These are phyloP conservation scores for Pleoardoris graminearum DNA, from an alignment of 2,329 filamentous ascomycete genomes.

Conservation along the genomic window DNA sequence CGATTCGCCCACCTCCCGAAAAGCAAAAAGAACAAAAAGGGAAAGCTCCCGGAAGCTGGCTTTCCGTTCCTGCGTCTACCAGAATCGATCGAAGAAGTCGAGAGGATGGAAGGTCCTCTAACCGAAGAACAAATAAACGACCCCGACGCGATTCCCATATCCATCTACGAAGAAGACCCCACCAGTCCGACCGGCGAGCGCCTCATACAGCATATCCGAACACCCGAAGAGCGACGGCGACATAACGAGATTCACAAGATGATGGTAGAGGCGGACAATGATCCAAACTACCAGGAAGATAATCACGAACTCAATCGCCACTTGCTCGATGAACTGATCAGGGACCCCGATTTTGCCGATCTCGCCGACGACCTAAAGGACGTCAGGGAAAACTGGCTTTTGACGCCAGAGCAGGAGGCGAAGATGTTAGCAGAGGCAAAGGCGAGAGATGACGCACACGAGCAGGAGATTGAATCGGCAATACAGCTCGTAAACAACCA, in stretches of 20 bases:
- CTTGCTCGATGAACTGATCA: slow-evolving; percentile 34
- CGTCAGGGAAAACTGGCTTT: slow-evolving; percentile 27
- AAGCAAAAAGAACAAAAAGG: slow-evolving; percentile 27
- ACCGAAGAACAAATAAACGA: slow-evolving; percentile 27
- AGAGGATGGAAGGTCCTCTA: slow-evolving; percentile 17
- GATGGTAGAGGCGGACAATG: slow-evolving; percentile 26
- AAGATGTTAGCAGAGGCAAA: slow-evolving; percentile 15
- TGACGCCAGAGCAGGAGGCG: slow-evolving; percentile 12
- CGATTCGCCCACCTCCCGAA: slow-evolving; percentile 20
- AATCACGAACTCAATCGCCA: slow-evolving; percentile 26
- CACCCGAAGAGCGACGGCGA: slow-evolving; percentile 27
- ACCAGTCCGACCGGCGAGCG: slow-evolving; percentile 26
- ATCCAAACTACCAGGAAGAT: slow-evolving; percentile 35
- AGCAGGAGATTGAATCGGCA: slow-evolving; percentile 16
- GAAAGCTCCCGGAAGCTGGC: slow-evolving; percentile 9
- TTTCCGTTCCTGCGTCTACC: not conserved
- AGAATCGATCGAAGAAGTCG: slow-evolving; percentile 3
- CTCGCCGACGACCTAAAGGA: slow-evolving; percentile 31
- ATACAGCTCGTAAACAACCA: slow-evolving; percentile 26
- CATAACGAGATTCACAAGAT: slow-evolving; percentile 28
- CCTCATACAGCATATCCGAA: slow-evolving; percentile 28
- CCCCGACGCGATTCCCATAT: slow-evolving; percentile 26
- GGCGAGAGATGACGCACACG: slow-evolving; percentile 18
- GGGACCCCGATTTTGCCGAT: slow-evolving; percentile 35
- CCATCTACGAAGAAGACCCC: slow-evolving; percentile 37